Conservation (phyloP, 164 flowering plant species). For the Brasenia schreberi region DNA sequence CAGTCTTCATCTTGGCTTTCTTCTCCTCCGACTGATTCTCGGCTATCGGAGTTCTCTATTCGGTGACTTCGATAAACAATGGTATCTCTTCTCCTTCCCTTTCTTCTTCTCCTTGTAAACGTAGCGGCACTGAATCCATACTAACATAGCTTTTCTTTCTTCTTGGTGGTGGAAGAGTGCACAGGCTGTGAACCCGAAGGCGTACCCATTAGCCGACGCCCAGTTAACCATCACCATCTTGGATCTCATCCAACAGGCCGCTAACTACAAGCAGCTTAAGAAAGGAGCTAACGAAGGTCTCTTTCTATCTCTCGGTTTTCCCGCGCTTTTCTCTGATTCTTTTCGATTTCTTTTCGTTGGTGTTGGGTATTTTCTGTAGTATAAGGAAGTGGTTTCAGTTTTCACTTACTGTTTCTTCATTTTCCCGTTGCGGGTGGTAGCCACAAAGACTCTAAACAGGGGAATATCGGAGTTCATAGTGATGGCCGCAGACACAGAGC, state of each 20-base stretch:
- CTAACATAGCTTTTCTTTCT: too few relatives aligned
- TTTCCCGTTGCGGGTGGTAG: slow-evolving; percentile 16
- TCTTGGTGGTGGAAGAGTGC: slow-evolving; percentile 1
- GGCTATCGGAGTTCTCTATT: too few relatives aligned
- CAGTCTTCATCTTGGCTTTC: too few relatives aligned
- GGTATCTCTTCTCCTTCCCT: too few relatives aligned
- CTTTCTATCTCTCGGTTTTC: background rate
- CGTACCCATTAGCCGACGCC: slow-evolving; percentile 11
- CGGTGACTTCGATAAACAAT: too few relatives aligned
- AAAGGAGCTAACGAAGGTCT: slow-evolving; percentile 6
- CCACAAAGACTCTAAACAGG: slow-evolving; percentile 77
- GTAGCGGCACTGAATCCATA: too few relatives aligned
- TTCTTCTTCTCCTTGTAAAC: too few relatives aligned
- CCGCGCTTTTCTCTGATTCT: background rate
- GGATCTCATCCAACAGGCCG: slow-evolving; percentile 21
- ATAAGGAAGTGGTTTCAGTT: too few relatives aligned
- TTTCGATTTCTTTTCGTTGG: background rate
- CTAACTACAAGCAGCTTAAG: slow-evolving; percentile 24
- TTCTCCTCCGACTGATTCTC: too few relatives aligned
- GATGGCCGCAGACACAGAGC: slow-evolving; percentile 90
- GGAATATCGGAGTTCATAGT: slow-evolving; percentile 89
- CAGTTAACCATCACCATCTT: slow-evolving; percentile 16
- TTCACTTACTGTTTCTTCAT: background rate
- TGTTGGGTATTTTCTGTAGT: background rate
- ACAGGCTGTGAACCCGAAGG: slow-evolving; percentile 11